Conservation (phyloP, 1,284 basidiomycete species). For the Cryptococcus sp. region DNA sequence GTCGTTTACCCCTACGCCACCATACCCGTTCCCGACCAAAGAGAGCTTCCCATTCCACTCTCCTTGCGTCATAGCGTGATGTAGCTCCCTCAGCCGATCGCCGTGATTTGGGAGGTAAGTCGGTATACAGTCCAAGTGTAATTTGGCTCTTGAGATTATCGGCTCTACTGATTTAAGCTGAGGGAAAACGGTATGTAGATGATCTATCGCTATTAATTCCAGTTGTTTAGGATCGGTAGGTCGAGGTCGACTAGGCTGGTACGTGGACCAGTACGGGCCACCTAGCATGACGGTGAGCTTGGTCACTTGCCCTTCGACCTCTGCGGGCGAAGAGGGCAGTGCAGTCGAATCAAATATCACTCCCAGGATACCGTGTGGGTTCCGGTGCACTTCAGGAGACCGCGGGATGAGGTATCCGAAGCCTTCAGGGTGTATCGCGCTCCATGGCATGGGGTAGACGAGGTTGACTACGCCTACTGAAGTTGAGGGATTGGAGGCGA, state of each 20-base stretch:
- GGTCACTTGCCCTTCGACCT: slow-evolving; percentile 48
- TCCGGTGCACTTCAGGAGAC: slow-evolving; percentile 48
- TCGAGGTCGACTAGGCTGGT: slow-evolving; percentile 22
- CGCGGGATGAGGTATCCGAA: slow-evolving; percentile 95
- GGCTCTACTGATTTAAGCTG: slow-evolving; percentile 43
- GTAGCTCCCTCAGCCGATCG: slow-evolving; percentile 66
- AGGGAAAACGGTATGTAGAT: slow-evolving; percentile 60
- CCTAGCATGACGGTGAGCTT: slow-evolving; percentile 93
- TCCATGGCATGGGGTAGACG: slow-evolving; percentile 60
- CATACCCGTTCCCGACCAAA: slow-evolving; percentile 81
- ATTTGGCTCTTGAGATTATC: slow-evolving; percentile 60
- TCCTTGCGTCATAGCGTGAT: slow-evolving; percentile 54
- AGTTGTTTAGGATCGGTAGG: slow-evolving; percentile 23
- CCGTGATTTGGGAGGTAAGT: slow-evolving; percentile 74
- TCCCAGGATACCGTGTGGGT: slow-evolving; percentile 64
- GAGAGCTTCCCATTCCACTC: slow-evolving; percentile 66
- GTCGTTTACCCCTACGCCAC: slow-evolving; percentile 87
- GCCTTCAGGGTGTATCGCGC: slow-evolving; percentile 67
- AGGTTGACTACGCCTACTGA: slow-evolving; percentile 71
- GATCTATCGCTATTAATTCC: slow-evolving; percentile 50
- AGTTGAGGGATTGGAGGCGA: slow-evolving; percentile 47
- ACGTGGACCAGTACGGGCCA: slow-evolving; percentile 66
- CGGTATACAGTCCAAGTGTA: slow-evolving; percentile 78
- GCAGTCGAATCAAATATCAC: slow-evolving; percentile 81
- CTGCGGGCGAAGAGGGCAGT: slow-evolving; percentile 61